Base-by-base conservation (phyloP, 192 early-diverging fungal genomes). In the Coemansia sp. region DNA sequence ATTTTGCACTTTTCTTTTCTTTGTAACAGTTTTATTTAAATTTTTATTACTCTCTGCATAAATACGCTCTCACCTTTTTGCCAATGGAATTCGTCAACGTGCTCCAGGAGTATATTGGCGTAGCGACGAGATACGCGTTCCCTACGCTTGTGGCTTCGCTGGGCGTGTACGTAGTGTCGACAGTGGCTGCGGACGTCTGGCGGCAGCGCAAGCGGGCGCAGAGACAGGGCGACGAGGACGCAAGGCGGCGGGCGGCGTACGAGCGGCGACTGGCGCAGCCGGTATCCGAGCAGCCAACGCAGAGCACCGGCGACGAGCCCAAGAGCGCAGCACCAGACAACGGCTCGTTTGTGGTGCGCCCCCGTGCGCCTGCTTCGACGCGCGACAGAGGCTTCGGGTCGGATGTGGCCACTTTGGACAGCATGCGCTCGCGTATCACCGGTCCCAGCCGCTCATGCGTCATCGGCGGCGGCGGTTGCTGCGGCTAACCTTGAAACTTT, bases 401-500 rank as follows among this genome's bases (percentile, higher is more conserved):
- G 0, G 12, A 45, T 9, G 53, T 43, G 17, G 64, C 64, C 57
- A 72, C 69, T 12, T 55, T 72, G 58, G 44, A 43, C 17, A 64
- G 66, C 38, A 30, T 59, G 21, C 59, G 64, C 24, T 52, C 64
- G 12, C 59, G 70, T 5, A 51, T 73, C 6, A 55, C 59, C 6
- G 64, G 59, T 21, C 56, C 56, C 7, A 55, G 48, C 21, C 24
- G 33, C 33, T 33, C 41, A 19, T 73, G 64, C 24, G 9, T 25
- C 19, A 54, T 54, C 21, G 38, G 38, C 22, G 45, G 25, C 15
- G 59, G 62, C 18, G 51, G 59, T 18, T 73, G 70, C 70, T 73
- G 70, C 57, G 70, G 70, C 14, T 73, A 73, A 51, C 27, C 27
- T 30, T 7, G 19, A n/a, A n/a, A n/a, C n/a, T n/a, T n/a, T 4